These are phyloP conservation scores for Paramecium sexaurelia DNA, from an alignment of 73 alveolate genomes.

Conservation along the genomic window DNA sequence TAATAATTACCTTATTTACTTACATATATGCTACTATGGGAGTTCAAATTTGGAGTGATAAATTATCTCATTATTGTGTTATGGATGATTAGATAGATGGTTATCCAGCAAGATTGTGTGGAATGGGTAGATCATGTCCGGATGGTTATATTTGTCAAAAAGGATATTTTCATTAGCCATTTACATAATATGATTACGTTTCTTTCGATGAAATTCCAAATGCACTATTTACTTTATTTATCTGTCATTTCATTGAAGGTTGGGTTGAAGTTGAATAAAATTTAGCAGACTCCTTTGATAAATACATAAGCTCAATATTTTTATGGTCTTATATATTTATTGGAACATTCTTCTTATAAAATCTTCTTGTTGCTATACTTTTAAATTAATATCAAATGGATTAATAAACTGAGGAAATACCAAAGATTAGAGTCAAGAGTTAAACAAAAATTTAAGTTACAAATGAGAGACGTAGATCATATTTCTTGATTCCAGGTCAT, in stretches of 20 bases:
- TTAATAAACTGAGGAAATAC: background rate
- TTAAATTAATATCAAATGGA: background rate
- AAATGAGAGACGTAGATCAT: background rate
- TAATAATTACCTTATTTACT: background rate
- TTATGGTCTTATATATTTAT: background rate
- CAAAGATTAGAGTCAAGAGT: background rate
- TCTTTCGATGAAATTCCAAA: constrained; percentile 1
- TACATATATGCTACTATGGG: background rate
- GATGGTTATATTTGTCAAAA: constrained; percentile 27
- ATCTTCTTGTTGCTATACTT: background rate
- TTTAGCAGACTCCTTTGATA: background rate
- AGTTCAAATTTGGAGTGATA: constrained; percentile 36
- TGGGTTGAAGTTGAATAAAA: background rate
- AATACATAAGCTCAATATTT: background rate
- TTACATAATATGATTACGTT: background rate
- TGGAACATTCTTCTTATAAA: constrained; percentile 30
- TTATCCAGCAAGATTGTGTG: constrained; percentile 11
- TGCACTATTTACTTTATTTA: background rate
- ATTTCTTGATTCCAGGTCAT: background rate
- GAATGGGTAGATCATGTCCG: constrained; percentile 16
- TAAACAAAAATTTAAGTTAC: background rate
- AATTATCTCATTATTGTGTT: background rate
- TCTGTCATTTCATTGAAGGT: background rate
- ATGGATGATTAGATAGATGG: background rate
- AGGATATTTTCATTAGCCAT: background rate